Percentiles rank a stretch among this genome's conserved stretches.
Conservation (phyloP, 495 filamentous ascomycete genomes). For the Penicillium chermesinum region DNA sequence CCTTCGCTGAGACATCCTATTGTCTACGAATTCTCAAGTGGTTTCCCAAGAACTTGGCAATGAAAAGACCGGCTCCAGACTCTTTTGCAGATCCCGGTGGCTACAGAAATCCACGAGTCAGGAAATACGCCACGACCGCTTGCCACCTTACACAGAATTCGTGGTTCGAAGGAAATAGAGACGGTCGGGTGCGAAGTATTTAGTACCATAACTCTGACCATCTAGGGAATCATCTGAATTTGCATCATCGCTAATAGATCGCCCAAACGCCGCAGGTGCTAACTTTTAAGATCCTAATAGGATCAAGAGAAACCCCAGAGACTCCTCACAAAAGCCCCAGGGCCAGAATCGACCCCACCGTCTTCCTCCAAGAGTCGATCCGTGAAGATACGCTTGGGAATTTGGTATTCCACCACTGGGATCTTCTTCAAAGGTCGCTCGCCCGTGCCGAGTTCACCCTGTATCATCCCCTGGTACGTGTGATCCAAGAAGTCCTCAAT, state of each 20-base stretch:
- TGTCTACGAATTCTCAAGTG: no score
- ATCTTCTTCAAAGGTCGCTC: slow-evolving; percentile 75
- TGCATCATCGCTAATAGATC: neutral
- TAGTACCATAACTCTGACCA: no score
- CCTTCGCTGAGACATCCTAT: no score
- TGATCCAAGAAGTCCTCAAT: slow-evolving; percentile 96
- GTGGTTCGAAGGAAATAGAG: no score
- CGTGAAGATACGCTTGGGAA: slow-evolving; percentile 81
- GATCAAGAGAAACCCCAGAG: slow-evolving; percentile 36
- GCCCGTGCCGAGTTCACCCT: slow-evolving; percentile 61
- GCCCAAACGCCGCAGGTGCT: neutral
- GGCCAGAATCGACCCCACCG: slow-evolving; percentile 37
- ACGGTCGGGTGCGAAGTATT: no score
- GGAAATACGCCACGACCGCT: no score
- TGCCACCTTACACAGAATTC: no score
- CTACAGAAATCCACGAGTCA: no score
- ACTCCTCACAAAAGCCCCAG: slow-evolving; percentile 33
- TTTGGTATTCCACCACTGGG: slow-evolving; percentile 88
- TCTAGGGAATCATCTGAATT: neutral
- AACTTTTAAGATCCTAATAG: neutral
- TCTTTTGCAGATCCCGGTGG: no score
- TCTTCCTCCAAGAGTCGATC: slow-evolving; percentile 41
- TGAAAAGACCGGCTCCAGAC: no score
- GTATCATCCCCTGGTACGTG: slow-evolving; percentile 82
- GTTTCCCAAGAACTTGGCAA: no score